A percentile compares a stretch with the other conserved stretches of the same genome.
Conservation (phyloP, 345 rosid genomes). For the Populus davidiana region DNA sequence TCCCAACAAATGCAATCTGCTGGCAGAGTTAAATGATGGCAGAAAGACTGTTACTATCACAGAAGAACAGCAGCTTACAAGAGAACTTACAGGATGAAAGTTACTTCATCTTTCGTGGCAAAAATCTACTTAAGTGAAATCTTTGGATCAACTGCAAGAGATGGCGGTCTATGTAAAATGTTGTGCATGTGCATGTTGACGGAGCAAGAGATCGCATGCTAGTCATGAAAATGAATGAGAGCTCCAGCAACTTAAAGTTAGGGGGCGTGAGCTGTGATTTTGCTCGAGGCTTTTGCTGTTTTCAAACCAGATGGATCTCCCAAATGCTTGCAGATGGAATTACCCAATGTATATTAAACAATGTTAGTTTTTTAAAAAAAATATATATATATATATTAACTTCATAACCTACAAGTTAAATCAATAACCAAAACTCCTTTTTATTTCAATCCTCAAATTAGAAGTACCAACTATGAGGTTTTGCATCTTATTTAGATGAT, state of each 20-base stretch:
- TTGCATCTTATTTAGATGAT: too few relatives aligned
- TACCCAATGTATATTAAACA: constrained; percentile 32
- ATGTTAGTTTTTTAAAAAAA: too few relatives aligned
- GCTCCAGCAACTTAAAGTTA: constrained; percentile 43
- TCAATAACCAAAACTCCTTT: too few relatives aligned
- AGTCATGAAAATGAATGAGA: background rate
- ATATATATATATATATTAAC: too few relatives aligned
- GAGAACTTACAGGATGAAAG: background rate
- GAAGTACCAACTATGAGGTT: too few relatives aligned
- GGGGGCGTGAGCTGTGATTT: constrained; percentile 53
- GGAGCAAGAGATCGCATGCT: background rate
- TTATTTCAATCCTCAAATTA: too few relatives aligned
- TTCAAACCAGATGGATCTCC: constrained; percentile 58
- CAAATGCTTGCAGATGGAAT: constrained; percentile 60
- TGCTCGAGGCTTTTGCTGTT: constrained; percentile 51
- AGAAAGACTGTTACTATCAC: background rate
- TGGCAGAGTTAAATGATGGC: background rate
- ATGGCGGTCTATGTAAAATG: background rate
- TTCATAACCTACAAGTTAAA: too few relatives aligned
- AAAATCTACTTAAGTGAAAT: background rate
- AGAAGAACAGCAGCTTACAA: background rate
- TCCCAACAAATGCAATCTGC: background rate
- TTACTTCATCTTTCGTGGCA: too few relatives aligned
- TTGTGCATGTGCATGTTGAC: background rate
- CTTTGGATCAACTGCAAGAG: background rate